Evolutionary conservation across 2,329 filamentous ascomycete genomes (phyloP).

Genomic region (Arthrobotrys pseudoclavata): DNA sequence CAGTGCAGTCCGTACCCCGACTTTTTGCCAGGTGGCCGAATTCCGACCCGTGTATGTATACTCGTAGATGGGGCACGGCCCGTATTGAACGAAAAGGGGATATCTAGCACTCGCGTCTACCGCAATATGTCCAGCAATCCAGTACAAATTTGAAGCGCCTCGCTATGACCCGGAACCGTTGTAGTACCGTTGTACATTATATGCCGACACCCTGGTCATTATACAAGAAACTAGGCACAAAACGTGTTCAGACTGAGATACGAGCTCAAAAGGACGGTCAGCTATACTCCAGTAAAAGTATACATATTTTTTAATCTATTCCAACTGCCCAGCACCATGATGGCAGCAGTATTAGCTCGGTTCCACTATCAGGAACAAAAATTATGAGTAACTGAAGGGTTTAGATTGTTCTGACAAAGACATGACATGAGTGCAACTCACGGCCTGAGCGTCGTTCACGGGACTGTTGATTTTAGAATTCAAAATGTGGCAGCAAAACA

Average conservation of each 20-base stretch:
- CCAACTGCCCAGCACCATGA: conserved; percentile 48
- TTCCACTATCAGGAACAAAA: conserved; percentile 38
- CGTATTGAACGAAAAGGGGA: conserved; percentile 12
- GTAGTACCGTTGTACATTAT: conserved; percentile 14
- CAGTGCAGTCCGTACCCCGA: conserved; percentile 16
- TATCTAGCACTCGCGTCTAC: conserved; percentile 2
- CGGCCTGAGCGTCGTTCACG: conserved; percentile 55
- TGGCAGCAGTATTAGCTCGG: conserved; percentile 48
- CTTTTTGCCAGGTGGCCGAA: conserved; percentile 36
- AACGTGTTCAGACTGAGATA: conserved; percentile 36
- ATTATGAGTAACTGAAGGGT: conserved; percentile 22
- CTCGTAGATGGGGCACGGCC: conserved; percentile 30
- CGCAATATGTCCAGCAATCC: conserved; percentile 2
- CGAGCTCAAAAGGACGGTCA: conserved; percentile 29
- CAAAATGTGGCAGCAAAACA: conserved; percentile 13
- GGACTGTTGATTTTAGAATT: conserved; percentile 9
- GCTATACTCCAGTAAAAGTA: conserved; percentile 15
- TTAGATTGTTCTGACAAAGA: conserved; percentile 49
- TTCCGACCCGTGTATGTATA: conserved; percentile 27
- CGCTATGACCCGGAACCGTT: conserved; percentile 25
- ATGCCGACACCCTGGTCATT: conserved; percentile 22
- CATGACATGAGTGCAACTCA: conserved; percentile 38
- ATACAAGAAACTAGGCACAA: conserved; percentile 25
- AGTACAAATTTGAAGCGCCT: conserved; percentile 30
- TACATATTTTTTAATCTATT: conserved; percentile 51